Base-by-base conservation (phyloP, 768 basidiomycete species). In the Serendipita sp. region DNA sequence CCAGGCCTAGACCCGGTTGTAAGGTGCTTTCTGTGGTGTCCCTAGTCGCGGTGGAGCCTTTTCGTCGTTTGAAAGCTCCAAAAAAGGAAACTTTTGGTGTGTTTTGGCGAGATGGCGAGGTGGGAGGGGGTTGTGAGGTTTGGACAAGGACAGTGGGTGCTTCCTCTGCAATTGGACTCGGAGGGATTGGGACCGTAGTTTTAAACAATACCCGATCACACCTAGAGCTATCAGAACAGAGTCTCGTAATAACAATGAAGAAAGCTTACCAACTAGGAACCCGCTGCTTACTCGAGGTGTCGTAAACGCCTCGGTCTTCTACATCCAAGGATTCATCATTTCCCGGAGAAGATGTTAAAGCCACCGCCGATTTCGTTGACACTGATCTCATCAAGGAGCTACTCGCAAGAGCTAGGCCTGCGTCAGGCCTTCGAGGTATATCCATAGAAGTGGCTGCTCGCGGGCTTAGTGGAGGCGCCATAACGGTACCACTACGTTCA, bases 141-240 rank as follows among this genome's bases (percentile, higher is more conserved):
- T 16, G 10, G 10, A 10, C 56, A 38, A 60, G 8, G 34, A 28
- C 23, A 11, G 35, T 8, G 8, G 56, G 56, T 28, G 56, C 35
- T 36, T 60, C 56, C 32, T 60, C 56, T 32, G 10, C 35, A 38
- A 60, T 36, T 10, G 56, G 56, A 28, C 28, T 32, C 16, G 56
- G 56, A 30, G 56, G 56, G 32, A 60, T 60, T 10, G 62, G 44
- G 16, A 87, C 77, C 0, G 85, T 89, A 3, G 86, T 79, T 73
- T 89, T 91, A 84, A 84, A 91, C 3, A 91, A 74, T 51, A 91
- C 88, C 18, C 89, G 83, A 71, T 91, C 89, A 70, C 89, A 91
- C 87, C 87, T 88, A 63, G 4, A 66, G 44, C 3, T 32, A 47
- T 35, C 44, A 65, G 51, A 32, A 51, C 63, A 46, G 48, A 32